These are phyloP conservation scores for Termitomyces sp. DNA, from an alignment of 768 basidiomycete genomes.

Conservation along the genomic window DNA sequence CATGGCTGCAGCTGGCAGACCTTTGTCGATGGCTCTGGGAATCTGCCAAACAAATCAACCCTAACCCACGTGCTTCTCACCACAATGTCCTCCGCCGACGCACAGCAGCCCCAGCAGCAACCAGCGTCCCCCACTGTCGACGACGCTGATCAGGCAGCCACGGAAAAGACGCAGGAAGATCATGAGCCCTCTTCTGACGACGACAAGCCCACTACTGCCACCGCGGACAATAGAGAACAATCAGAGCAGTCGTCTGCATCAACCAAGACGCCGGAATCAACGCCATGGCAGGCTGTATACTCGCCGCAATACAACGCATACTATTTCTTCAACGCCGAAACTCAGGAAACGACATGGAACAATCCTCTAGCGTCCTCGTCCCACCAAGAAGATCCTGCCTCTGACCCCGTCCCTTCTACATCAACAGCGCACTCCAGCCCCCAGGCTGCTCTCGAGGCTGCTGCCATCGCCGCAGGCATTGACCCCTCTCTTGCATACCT, in stretches of 20 bases:
- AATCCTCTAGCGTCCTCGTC: conserved; percentile 55
- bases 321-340: conserved; percentile 79
- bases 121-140: not conserved
- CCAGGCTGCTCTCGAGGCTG: conserved; percentile 58
- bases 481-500: conserved; percentile 80
- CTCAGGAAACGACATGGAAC: conserved; percentile 81
- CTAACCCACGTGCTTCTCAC: conserved; percentile 13
- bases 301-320: conserved; percentile 77
- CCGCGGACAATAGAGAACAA: not conserved
- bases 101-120: not conserved
- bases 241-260: not conserved
- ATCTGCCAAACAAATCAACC: conserved; percentile 19
- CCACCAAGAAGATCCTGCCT: conserved; percentile 12
- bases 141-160: not conserved
- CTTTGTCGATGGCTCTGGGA: conserved; percentile 7
- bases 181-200: not conserved
- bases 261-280: conserved; percentile 2
- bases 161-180: not conserved
- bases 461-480: conserved; percentile 77
- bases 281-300: conserved; percentile 79
- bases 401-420: conserved; percentile 20
- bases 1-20: conserved; percentile 26
- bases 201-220: not conserved
- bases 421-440: conserved; percentile 31
- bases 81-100: conserved; percentile 1